These are phyloP conservation scores for Echinochloa phyllopogon DNA, from an alignment of 176 grass and related monocot genomes.

Conservation along the genomic window DNA sequence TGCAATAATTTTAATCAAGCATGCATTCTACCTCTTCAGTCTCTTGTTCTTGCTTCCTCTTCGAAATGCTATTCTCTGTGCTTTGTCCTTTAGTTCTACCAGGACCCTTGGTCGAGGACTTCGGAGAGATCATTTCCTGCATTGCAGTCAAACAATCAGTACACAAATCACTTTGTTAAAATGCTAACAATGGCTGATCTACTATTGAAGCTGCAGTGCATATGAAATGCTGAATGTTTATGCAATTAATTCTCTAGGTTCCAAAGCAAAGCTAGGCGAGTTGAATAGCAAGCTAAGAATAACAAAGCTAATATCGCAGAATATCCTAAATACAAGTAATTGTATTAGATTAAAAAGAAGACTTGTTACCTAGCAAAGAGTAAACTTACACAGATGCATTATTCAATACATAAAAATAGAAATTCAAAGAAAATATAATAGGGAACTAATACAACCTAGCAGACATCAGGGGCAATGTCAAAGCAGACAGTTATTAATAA, in stretches of 20 bases:
- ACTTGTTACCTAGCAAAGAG: constrained; percentile 9
- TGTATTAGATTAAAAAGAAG: background rate
- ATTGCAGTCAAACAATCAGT: constrained; percentile 38
- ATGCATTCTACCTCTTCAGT: constrained; percentile 53
- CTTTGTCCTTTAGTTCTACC: constrained; percentile 56
- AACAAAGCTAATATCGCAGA: constrained; percentile 10
- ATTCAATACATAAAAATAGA: background rate
- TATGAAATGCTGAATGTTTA: background rate
- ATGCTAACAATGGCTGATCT: constrained; percentile 10
- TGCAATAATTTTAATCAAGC: constrained; percentile 10
- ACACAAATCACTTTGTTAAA: constrained; percentile 26
- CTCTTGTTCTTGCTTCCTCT: constrained; percentile 67
- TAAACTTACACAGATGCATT: background rate
- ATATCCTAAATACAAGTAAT: background rate
- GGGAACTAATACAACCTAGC: background rate
- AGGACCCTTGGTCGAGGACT: constrained; percentile 49
- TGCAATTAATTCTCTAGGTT: background rate
- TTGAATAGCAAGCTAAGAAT: background rate
- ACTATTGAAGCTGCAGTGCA: constrained; percentile 13
- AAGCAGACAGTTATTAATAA: constrained; percentile 26
- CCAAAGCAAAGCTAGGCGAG: background rate
- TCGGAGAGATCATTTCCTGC: constrained; percentile 69
- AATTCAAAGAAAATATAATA: background rate
- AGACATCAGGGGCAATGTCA: background rate
- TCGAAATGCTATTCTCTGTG: constrained; percentile 54